A percentile compares a stretch with the other conserved stretches of the same genome.
Evolutionary conservation across 257 asterid species (phyloP).

Genomic region (Gynochthodes officinalis): DNA sequence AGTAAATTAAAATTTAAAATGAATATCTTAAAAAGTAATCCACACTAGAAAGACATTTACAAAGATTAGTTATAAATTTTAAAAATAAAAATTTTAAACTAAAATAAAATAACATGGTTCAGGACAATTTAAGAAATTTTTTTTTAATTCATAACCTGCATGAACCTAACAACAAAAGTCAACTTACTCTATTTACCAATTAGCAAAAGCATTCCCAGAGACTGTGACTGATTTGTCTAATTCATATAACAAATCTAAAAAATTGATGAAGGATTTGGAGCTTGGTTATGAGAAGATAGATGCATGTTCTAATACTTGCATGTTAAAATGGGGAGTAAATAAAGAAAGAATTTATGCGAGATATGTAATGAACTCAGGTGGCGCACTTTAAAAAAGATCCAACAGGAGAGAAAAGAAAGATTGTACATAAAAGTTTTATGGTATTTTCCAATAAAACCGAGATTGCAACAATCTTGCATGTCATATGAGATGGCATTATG

Average conservation of each 20-base stretch:
- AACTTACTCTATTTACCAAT: no score
- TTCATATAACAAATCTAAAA: not conserved
- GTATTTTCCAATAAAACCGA: not conserved
- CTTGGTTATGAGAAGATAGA: slow-evolving; percentile 3
- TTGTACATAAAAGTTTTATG: not conserved
- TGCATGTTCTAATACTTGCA: not conserved
- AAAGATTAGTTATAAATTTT: no score
- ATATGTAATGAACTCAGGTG: not conserved
- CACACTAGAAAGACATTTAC: no score
- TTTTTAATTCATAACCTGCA: no score
- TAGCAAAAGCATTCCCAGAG: not conserved
- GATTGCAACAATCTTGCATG: not conserved
- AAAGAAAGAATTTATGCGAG: not conserved
- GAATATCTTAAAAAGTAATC: no score
- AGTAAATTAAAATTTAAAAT: no score
- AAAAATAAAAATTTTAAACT: no score
- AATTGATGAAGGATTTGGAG: not conserved
- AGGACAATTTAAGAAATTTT: no score
- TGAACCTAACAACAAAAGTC: no score
- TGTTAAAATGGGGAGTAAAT: not conserved
- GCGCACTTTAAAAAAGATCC: not conserved
- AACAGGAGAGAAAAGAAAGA: not conserved
- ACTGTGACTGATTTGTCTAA: not conserved
- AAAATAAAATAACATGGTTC: no score
- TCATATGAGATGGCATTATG: not conserved